Percentiles rank a stretch among this genome's conserved stretches.
Evolutionary conservation across 2,329 filamentous ascomycete genomes (phyloP).

Genomic region (Septoria linicola): DNA sequence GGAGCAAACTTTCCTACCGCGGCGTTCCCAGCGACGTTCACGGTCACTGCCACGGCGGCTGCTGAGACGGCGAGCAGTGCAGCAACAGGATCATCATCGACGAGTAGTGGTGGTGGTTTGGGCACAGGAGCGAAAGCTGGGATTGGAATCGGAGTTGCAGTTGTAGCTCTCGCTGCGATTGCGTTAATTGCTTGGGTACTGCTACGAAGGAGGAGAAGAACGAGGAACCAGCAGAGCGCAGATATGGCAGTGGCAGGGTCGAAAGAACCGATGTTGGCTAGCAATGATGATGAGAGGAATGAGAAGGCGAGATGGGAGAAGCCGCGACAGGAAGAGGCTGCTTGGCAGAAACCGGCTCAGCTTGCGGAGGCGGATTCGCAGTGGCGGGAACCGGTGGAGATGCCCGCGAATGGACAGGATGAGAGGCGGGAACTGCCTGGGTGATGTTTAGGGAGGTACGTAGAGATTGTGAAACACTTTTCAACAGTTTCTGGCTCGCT

Average conservation of each 20-base stretch:
- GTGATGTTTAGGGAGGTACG: no score
- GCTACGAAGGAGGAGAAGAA: background rate
- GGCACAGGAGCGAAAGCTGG: background rate
- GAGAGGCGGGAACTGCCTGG: background rate
- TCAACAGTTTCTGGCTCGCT: no score
- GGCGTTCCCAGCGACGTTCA: background rate
- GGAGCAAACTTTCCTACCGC: background rate
- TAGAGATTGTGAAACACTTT: no score
- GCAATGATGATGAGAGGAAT: background rate
- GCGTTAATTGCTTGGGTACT: background rate
- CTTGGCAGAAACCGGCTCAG: background rate
- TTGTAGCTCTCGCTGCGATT: background rate
- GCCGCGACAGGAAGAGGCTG: background rate
- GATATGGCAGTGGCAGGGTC: no score
- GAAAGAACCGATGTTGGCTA: background rate
- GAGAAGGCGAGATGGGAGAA: background rate
- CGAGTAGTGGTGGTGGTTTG: background rate
- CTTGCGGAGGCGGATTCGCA: background rate
- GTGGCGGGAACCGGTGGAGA: background rate
- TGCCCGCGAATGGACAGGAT: background rate
- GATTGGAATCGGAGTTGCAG: background rate
- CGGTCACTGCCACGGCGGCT: background rate
- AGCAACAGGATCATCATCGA: background rate
- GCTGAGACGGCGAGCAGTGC: background rate
- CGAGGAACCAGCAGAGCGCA: no score